Evolutionary conservation across 768 basidiomycete species (phyloP), one percentile per base, ranked within the genome.

Genomic region (Termitomyces sp.): DNA sequence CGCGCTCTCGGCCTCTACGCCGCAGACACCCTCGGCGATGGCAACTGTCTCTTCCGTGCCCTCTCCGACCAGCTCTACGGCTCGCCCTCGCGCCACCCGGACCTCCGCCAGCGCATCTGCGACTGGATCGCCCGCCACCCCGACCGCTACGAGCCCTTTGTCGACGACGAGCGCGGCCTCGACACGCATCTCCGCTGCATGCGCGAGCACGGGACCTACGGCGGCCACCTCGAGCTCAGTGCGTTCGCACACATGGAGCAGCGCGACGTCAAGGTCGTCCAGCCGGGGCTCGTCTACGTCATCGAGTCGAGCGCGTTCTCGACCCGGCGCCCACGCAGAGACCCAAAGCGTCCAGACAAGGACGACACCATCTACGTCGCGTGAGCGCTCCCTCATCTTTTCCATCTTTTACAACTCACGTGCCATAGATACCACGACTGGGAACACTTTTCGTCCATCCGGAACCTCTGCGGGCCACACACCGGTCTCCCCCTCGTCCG

Each of bases 401-500:
- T n/a, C 1, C 6, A 11, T 6, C 37, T 20, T 15, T 24, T 60
- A 27, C 47, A n/a, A n/a, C 33, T 51, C 44, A 24, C 58, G 15
- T 15, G 3, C 18, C 30, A 13, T 66, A 91, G 91, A 33, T 95
- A 93, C 69, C 89, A 95, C 67, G 91, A 94, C 70, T 95, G 91
- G 91, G 93, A 96, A 67, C 94, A 96, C 69, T 96, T 95, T 67
- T 93, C 91, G 7, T 91, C 89, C n/a, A 91, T 96, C 59, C 88
- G 94, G 48, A 95, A 93, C 70, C 75, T 94, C 55, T 78, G 78
- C 16, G 94, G 94, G 1, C 94, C 93, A 0, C 93, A 94, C 68
- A 75, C 83, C 0, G 94, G 92, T 8, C 76, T 86, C 16, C 91
- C 91, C 3, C 72, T 73, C 55, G 83, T 92, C 2, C 67, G 71